Percentiles rank a stretch among this genome's conserved stretches.
Conservation (phyloP, 164 flowering plant species). For the Vitis riparia region DNA sequence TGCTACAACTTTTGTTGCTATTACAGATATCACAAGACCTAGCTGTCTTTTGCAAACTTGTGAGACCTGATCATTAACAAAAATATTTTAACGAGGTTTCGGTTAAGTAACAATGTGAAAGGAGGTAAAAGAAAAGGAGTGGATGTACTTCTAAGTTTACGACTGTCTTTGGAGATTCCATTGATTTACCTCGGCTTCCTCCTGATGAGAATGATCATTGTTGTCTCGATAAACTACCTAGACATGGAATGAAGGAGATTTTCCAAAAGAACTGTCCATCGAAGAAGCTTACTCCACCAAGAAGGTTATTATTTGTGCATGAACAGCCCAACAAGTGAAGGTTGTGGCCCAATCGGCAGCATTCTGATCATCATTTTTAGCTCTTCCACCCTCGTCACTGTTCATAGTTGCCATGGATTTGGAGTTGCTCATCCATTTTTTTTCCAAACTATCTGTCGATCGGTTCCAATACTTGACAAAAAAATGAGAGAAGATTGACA, state of each 20-base stretch:
- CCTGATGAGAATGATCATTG: constrained; percentile 25
- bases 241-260: constrained; percentile 31
- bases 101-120: too few relatives aligned
- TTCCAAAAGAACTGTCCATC: constrained; percentile 31
- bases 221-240: constrained; percentile 29
- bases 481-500: too few relatives aligned
- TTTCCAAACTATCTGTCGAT: background rate
- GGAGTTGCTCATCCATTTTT: background rate
- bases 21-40: constrained; percentile 2
- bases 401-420: constrained; percentile 24
- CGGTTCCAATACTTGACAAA: too few relatives aligned
- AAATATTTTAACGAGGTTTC: too few relatives aligned
- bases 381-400: constrained; percentile 36
- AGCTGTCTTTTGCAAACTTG: constrained; percentile 10
- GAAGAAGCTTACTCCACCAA: constrained; percentile 41
- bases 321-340: constrained; percentile 37
- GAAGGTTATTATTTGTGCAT: constrained; percentile 47
- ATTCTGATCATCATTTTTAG: constrained; percentile 31
- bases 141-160: too few relatives aligned
- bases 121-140: too few relatives aligned
- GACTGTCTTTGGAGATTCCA: too few relatives aligned
- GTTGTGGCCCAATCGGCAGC: constrained; percentile 38
- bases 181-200: constrained; percentile 8
- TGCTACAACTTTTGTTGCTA: constrained; percentile 17
- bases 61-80: constrained; percentile 8